These are phyloP conservation scores for Theileria parva DNA, from an alignment of 169 alveolate species.

Conservation along the genomic window DNA sequence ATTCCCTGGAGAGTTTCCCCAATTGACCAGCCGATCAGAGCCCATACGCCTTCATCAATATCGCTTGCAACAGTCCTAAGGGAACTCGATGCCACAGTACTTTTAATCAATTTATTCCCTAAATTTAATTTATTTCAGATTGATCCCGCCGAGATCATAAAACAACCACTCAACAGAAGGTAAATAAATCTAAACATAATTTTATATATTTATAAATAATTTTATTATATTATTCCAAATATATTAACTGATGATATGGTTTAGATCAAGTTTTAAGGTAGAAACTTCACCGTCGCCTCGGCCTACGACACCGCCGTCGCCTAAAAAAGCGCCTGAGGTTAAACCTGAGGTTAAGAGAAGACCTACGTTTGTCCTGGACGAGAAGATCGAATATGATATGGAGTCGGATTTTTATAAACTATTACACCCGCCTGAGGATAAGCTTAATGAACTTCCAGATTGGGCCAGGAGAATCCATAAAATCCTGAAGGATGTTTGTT, in stretches of 20 bases:
- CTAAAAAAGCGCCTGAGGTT: background rate
- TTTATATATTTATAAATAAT: background rate
- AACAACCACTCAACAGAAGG: conserved; percentile 24
- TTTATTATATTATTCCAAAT: background rate
- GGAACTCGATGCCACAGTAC: conserved; percentile 27
- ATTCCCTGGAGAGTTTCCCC: conserved; percentile 34
- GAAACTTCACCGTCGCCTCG: background rate
- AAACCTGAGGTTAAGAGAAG: conserved; percentile 13
- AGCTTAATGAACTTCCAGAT: conserved; percentile 25
- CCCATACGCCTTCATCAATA: conserved; percentile 19
- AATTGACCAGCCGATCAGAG: conserved; percentile 19
- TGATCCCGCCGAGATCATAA: conserved; percentile 1
- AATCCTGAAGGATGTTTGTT: conserved; percentile 36
- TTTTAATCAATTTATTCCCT: background rate
- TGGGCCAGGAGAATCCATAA: conserved; percentile 50
- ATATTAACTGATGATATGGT: background rate
- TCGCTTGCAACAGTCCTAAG: conserved; percentile 25
- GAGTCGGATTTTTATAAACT: conserved; percentile 25
- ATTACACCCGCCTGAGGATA: conserved; percentile 34
- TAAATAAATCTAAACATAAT: background rate
- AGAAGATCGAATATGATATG: conserved; percentile 50
- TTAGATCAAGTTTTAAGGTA: conserved; percentile 5
- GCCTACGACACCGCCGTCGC: background rate
- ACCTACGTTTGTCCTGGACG: background rate
- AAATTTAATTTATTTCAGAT: background rate